These are phyloP conservation scores for Syzygium aqueum DNA, from an alignment of 345 rosid species.

Conservation along the genomic window DNA sequence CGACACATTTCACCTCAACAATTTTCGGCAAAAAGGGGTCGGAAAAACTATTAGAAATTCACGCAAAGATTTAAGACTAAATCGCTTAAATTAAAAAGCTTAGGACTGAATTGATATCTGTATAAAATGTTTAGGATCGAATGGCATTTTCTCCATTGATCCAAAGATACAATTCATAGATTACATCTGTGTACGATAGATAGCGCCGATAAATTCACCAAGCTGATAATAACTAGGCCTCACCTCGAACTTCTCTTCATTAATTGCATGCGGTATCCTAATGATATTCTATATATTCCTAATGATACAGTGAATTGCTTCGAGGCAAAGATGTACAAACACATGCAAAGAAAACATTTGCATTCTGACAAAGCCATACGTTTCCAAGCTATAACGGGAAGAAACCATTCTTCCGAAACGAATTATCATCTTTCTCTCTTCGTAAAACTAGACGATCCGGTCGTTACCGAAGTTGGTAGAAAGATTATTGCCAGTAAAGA, in stretches of 20 bases:
- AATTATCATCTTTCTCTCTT: neutral
- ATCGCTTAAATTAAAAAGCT: neutral
- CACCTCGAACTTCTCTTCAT: neutral
- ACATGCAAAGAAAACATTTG: neutral
- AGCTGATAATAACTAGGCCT: neutral
- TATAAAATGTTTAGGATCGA: neutral
- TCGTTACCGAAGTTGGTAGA: too few relatives aligned
- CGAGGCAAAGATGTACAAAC: neutral
- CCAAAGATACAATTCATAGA: neutral
- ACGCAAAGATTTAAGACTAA: neutral
- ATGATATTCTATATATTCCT: neutral
- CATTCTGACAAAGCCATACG: neutral
- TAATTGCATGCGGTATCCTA: neutral
- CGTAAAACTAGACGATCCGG: neutral
- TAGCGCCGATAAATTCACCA: neutral
- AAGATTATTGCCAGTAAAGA: neutral
- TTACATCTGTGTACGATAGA: neutral
- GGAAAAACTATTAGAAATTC: neutral
- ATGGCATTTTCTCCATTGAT: neutral
- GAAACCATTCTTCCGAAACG: neutral
- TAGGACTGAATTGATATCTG: neutral
- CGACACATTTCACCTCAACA: accelerated
- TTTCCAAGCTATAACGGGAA: neutral
- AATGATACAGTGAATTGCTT: neutral
- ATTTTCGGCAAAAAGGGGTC: neutral